Percentiles rank a stretch among this genome's conserved stretches.
phyloP scores from a whole-genome alignment of 1,284 basidiomycete species.

The Sparassis latifolia region DNA sequence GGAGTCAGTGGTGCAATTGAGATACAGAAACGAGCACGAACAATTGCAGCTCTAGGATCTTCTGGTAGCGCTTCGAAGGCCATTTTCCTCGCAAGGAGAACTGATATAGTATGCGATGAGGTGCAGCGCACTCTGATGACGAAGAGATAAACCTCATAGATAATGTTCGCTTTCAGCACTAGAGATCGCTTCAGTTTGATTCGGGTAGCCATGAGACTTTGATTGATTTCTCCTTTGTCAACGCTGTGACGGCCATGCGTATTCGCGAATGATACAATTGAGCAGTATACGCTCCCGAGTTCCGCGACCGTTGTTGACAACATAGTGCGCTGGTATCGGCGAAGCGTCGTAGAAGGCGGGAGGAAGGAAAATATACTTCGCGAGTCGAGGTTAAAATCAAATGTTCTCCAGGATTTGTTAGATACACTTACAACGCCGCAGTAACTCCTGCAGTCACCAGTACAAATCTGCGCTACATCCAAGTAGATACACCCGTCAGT shows the following conservation, averaged over 20 bases:
- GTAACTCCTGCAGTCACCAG: conserved; percentile 56
- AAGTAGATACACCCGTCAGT: no score
- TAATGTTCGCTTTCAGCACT: conserved; percentile 48
- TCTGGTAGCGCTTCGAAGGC: conserved; percentile 63
- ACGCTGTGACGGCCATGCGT: conserved; percentile 32
- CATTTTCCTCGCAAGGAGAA: conserved; percentile 64
- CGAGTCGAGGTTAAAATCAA: background rate
- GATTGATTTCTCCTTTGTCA: conserved; percentile 46
- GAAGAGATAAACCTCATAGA: conserved; percentile 52
- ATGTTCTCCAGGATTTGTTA: background rate
- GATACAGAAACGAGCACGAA: conserved; percentile 21
- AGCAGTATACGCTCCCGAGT: conserved; percentile 60
- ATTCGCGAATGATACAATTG: conserved; percentile 59
- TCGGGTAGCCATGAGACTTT: conserved; percentile 55
- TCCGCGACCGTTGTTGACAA: conserved; percentile 58
- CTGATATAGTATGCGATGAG: conserved; percentile 27
- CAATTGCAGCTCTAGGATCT: conserved; percentile 60
- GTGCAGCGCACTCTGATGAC: background rate
- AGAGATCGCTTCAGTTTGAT: conserved; percentile 56
- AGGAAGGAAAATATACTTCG: conserved; percentile 59
- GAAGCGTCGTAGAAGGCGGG: conserved; percentile 65
- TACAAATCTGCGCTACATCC: conserved; percentile 38
- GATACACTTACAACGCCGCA: conserved; percentile 50
- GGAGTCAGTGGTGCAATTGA: conserved; percentile 1
- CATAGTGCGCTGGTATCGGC: conserved; percentile 57